phyloP scores from a whole-genome alignment of 768 basidiomycete species.

The Suillus alpinus region DNA sequence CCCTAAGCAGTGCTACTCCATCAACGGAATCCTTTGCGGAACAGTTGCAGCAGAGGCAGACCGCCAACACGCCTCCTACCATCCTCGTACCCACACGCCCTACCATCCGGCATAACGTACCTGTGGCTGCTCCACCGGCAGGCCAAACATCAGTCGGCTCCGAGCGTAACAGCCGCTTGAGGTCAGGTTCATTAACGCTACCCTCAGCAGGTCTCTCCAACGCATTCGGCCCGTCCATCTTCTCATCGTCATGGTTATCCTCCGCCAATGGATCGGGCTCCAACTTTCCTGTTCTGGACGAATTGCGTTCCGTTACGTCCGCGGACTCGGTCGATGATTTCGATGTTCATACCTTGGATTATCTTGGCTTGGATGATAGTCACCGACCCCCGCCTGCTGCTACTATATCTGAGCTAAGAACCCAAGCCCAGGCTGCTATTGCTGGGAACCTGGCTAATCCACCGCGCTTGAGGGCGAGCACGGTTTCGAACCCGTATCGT shows the following conservation, averaged over 20 bases:
- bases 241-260: constrained; percentile 86
- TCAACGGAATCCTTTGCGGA: constrained; percentile 49
- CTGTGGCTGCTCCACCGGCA: constrained; percentile 49
- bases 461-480: constrained; percentile 81
- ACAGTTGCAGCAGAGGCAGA: constrained; percentile 39
- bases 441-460: constrained; percentile 79
- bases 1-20: constrained; percentile 47
- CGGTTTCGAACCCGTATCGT: constrained; percentile 92
- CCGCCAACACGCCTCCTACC: constrained; percentile 36
- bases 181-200: constrained; percentile 90
- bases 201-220: constrained; percentile 75
- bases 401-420: constrained; percentile 84
- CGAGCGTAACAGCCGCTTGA: constrained; percentile 78
- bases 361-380: constrained; percentile 88
- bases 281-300: constrained; percentile 69
- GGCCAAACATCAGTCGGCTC: constrained; percentile 30
- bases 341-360: constrained; percentile 93
- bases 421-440: constrained; percentile 87
- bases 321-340: constrained; percentile 83
- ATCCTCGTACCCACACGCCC: constrained; percentile 55
- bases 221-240: constrained; percentile 85
- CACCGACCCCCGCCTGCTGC: constrained; percentile 78
- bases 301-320: constrained; percentile 77
- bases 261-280: constrained; percentile 53
- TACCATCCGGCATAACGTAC: constrained; percentile 70